These are phyloP conservation scores for Glycine tomentella DNA, from an alignment of 306 rosid genomes.

Conservation along the genomic window DNA sequence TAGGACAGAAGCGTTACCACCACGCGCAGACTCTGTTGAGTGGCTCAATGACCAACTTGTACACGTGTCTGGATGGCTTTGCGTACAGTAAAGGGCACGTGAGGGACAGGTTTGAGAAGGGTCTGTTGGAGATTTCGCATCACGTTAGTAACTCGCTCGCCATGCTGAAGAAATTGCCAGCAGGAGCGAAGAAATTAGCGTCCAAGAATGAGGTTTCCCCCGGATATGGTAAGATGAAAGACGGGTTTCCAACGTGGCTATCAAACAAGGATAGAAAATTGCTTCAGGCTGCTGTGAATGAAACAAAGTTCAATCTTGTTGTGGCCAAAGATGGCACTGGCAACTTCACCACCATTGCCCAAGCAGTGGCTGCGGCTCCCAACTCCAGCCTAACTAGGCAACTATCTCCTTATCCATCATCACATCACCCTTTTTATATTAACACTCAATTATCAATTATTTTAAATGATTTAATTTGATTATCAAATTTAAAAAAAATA, in stretches of 20 bases:
- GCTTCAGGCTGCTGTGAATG: constrained; percentile 56
- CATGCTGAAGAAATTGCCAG: constrained; percentile 76
- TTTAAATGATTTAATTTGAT: no score
- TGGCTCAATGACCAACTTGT: constrained; percentile 84
- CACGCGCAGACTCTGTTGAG: constrained; percentile 69
- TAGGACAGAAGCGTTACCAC: constrained; percentile 42
- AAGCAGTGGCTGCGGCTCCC: constrained; percentile 83
- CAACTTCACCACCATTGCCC: constrained; percentile 69
- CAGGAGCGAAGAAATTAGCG: constrained; percentile 24
- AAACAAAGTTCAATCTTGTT: constrained; percentile 61
- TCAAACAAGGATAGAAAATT: constrained; percentile 60
- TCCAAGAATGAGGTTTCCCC: constrained; percentile 50
- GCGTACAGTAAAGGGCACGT: constrained; percentile 47
- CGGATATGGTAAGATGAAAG: constrained; percentile 59
- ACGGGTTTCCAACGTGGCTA: constrained; percentile 76
- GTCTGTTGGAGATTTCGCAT: constrained; percentile 47
- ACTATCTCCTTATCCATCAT: background rate
- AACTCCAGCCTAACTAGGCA: constrained; percentile 82
- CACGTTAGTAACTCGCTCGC: constrained; percentile 78
- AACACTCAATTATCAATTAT: no score
- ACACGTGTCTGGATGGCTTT: constrained; percentile 91
- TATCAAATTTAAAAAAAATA: no score
- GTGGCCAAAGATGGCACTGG: constrained; percentile 92
- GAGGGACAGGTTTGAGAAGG: constrained; percentile 49
- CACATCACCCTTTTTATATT: background rate